A percentile compares a stretch with the other conserved stretches of the same genome.
Evolutionary conservation across 139 green algal genomes (phyloP).

Genomic region (Chlorella vulgaris): DNA sequence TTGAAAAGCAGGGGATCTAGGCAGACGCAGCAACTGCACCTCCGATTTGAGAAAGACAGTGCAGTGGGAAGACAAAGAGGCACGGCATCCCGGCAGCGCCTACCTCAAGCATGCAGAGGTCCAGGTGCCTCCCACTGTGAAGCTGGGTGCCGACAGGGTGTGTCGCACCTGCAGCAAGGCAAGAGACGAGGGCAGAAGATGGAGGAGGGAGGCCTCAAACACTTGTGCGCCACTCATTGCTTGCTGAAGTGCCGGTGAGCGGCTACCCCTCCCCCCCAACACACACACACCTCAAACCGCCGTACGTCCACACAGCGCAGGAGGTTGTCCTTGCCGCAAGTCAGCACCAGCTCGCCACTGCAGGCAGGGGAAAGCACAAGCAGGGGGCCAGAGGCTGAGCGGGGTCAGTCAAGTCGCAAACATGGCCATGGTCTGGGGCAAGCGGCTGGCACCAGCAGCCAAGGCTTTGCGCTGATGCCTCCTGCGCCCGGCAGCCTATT

Average conservation of each 20-base stretch:
- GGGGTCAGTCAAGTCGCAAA: background rate
- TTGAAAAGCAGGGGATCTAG: background rate
- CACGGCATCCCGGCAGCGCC: background rate
- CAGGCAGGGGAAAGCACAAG: background rate
- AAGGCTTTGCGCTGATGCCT: background rate
- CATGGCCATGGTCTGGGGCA: background rate
- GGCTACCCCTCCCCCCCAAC: background rate
- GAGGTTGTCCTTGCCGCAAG: slow-evolving; percentile 57
- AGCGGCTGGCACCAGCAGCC: background rate
- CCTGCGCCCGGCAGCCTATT: no score
- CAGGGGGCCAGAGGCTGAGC: no score
- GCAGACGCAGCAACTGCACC: background rate
- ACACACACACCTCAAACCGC: slow-evolving; percentile 29
- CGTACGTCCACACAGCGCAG: slow-evolving; percentile 50
- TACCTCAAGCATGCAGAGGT: slow-evolving; percentile 37
- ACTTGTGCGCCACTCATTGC: background rate
- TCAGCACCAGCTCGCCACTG: slow-evolving; percentile 43
- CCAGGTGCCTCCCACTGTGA: slow-evolving; percentile 46
- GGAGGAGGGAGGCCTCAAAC: background rate
- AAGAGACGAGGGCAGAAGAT: background rate
- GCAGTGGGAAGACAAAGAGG: no score
- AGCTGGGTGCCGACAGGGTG: slow-evolving; percentile 39
- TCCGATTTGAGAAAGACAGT: background rate
- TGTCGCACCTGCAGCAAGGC: slow-evolving; percentile 36
- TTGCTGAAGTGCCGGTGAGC: background rate